Evolutionary conservation across 768 basidiomycete genomes (phyloP).

Genomic region (Russula ochroleuca): DNA sequence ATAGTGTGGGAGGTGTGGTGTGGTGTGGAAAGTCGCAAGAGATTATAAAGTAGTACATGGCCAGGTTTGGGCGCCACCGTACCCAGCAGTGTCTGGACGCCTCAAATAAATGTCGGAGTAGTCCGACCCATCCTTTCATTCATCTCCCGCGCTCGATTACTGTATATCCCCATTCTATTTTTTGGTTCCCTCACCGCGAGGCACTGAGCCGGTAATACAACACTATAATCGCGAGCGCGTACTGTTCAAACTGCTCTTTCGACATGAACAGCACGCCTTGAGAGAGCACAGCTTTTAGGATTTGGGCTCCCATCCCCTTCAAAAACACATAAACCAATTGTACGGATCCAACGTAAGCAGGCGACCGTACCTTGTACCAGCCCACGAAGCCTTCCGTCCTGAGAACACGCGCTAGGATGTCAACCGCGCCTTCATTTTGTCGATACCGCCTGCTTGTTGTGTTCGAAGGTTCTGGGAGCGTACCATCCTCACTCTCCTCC

Average conservation of each 20-base stretch:
- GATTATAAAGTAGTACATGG: not conserved
- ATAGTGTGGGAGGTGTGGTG: not conserved
- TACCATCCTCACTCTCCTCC: slow-evolving; percentile 42
- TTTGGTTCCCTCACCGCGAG: not conserved
- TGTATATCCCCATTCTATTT: not conserved
- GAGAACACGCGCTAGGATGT: slow-evolving; percentile 68
- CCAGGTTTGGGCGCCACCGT: not conserved
- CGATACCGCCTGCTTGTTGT: slow-evolving; percentile 35
- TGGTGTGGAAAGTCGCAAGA: not conserved
- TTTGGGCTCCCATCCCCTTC: slow-evolving; percentile 95
- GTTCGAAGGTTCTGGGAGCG: slow-evolving; percentile 37
- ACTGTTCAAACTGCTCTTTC: slow-evolving; percentile 95
- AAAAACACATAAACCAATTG: not conserved
- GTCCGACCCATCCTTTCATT: no score
- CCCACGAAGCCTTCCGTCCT: slow-evolving; percentile 77
- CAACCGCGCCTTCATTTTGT: slow-evolving; percentile 68
- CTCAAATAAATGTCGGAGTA: no score
- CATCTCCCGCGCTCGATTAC: no score
- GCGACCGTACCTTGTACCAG: slow-evolving; percentile 80
- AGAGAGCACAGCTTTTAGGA: slow-evolving; percentile 90
- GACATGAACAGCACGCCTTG: slow-evolving; percentile 96
- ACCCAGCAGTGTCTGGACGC: no score
- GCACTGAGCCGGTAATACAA: slow-evolving; percentile 31
- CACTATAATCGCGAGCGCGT: slow-evolving; percentile 69
- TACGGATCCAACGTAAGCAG: not conserved